Percentiles rank a stretch among this genome's conserved stretches.
These are phyloP conservation scores for Cryptomeria japonica DNA, from an alignment of 75 land plant genomes.

Conservation along the genomic window DNA sequence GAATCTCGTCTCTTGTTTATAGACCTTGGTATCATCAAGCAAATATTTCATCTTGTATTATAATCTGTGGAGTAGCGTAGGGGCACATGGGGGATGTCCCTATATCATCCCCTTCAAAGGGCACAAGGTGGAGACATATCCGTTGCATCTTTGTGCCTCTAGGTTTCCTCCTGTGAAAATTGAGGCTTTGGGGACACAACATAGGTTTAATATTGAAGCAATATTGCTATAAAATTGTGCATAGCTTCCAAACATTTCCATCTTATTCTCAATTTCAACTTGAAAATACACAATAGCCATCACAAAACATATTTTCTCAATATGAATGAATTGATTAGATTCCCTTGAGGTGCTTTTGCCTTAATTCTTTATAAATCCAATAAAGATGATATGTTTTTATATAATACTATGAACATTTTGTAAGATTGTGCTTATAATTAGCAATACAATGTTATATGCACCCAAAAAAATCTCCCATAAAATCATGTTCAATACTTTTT, in stretches of 20 bases:
- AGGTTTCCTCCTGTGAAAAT: not conserved
- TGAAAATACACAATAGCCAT: not conserved
- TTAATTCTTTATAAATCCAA: not conserved
- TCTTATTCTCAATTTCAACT: not conserved
- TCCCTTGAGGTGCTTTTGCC: not conserved
- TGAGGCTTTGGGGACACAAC: not conserved
- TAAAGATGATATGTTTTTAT: not conserved
- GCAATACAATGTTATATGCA: not conserved
- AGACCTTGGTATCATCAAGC: not conserved
- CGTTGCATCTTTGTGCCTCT: not conserved
- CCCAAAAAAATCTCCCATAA: not conserved
- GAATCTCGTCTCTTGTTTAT: not conserved
- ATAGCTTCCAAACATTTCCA: too few relatives aligned
- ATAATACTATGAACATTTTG: not conserved
- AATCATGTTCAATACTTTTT: not conserved
- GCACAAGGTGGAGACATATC: not conserved
- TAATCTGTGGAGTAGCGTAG: not conserved
- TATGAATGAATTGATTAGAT: not conserved
- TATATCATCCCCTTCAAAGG: not conserved
- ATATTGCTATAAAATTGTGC: too few relatives aligned
- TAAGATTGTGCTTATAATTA: not conserved
- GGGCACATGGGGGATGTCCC: not conserved
- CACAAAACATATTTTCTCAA: not conserved
- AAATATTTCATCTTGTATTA: not conserved
- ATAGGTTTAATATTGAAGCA: not conserved